Evolutionary conservation across 768 basidiomycete species (phyloP), one percentile per base, ranked within the genome.

Genomic region (Trametes cubensis): DNA sequence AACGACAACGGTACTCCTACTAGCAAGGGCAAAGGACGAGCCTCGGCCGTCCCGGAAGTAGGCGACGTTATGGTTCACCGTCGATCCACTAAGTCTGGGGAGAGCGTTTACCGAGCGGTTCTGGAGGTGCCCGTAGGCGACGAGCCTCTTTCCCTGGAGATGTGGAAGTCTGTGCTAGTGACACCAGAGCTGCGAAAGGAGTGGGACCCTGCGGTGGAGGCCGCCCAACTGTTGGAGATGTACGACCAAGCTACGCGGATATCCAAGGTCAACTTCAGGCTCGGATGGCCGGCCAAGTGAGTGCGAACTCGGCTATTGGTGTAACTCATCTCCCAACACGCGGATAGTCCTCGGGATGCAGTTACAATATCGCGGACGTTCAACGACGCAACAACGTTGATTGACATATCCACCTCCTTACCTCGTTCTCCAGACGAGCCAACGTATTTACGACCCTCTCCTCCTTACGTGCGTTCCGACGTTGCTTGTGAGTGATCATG

Each of bases 251-350:
- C 83, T 63, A 96, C 94, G 8, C 80, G 94, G 62, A 89, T 99
- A 70, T 83, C 84, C 21, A 94, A 92, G 78, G 97, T 94, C 0
- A 92, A 94, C 65, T 98, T 93, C 72, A 87, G 88, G 7, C 76
- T 99, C 11, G 96, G 96, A 1, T 99, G 96, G 96, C 96, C 96
- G 59, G 95, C 94, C 59, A 95, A 89, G 95, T 96, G 71, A 70
- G 93, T 82, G 15, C 7, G 49, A 20, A 21, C 10, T 39, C 2
- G 20, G 26, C 21, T 2, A 4, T 44, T 8, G 42, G 41, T 47
- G 2, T 13, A 7, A 42, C 42, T 23, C 38, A 45, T 6, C 59
- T 38, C 25, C 23, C 54, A 51, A 61, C 58, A 23, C 15, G n/a
- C 49, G 49, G 55, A 26, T 62, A 96, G 93, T 71, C 96, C 96